These are phyloP conservation scores for Delonix regia DNA, from an alignment of 306 rosid genomes.

Conservation along the genomic window DNA sequence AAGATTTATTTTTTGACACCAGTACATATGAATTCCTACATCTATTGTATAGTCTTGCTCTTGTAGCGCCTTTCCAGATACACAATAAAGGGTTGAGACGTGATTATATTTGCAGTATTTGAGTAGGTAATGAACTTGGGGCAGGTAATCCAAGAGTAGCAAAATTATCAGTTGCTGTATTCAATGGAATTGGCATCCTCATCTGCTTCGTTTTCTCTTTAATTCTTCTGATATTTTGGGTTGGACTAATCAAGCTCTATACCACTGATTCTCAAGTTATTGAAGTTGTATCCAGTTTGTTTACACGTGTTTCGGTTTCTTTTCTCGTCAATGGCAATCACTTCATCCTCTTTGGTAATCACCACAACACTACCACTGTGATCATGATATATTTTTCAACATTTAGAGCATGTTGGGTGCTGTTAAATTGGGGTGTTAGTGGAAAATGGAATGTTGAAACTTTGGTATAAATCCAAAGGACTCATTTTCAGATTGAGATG, in stretches of 20 bases:
- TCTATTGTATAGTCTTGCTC: neutral
- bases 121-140: conserved; percentile 71
- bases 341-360: neutral
- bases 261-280: neutral
- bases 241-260: neutral
- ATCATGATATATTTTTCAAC: neutral
- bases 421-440: neutral
- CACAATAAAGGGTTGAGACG: neutral
- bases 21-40: no score
- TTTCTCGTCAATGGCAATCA: neutral
- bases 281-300: neutral
- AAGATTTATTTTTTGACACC: no score
- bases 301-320: neutral
- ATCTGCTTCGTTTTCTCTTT: conserved; percentile 20
- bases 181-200: conserved; percentile 28
- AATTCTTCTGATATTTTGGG: conserved; percentile 19
- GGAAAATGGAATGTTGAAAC: neutral
- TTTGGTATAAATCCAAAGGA: neutral
- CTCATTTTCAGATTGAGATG: neutral
- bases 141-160: conserved; percentile 72
- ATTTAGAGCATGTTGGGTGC: neutral
- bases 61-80: neutral
- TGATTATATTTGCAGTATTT: conserved; percentile 43
- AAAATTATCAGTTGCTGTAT: conserved; percentile 58
- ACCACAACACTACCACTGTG: neutral